A percentile compares a stretch with the other conserved stretches of the same genome.
phyloP scores from a whole-genome alignment of 2,329 filamentous ascomycete genomes.

The Fusarium austroafricanum region DNA sequence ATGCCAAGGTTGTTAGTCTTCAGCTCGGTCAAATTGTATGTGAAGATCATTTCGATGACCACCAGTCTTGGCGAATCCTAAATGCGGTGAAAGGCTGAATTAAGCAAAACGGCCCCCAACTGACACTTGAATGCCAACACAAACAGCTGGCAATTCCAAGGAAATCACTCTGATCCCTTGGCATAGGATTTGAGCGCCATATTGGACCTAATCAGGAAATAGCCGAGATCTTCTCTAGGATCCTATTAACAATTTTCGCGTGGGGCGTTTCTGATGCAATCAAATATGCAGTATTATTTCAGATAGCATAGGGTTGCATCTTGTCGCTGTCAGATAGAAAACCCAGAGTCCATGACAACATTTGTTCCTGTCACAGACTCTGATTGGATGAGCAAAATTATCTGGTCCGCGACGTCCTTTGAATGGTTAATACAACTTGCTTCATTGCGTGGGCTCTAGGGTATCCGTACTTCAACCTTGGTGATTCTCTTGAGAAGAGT shows the following conservation, averaged over 20 bases:
- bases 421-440: background rate
- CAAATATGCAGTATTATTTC: too few relatives aligned
- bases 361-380: slow-evolving; percentile 5
- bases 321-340: background rate
- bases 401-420: slow-evolving; percentile 15
- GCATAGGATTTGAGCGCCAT: too few relatives aligned
- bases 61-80: background rate
- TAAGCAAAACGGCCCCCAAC: background rate
- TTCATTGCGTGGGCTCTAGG: accelerated
- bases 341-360: slow-evolving; percentile 1
- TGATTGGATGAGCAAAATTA: background rate
- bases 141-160: background rate
- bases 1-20: background rate
- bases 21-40: background rate
- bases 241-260: too few relatives aligned
- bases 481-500: slow-evolving; percentile 9
- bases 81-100: background rate
- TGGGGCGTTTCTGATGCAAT: too few relatives aligned
- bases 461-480: background rate
- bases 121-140: accelerated
- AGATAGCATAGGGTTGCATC: too few relatives aligned
- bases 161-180: too few relatives aligned
- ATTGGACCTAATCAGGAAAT: too few relatives aligned
- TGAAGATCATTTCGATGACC: accelerated
- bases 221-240: too few relatives aligned